Percentiles rank a stretch among this genome's conserved stretches.
Conservation (phyloP, 805 yeast species). For the Candida silvicultrix region DNA sequence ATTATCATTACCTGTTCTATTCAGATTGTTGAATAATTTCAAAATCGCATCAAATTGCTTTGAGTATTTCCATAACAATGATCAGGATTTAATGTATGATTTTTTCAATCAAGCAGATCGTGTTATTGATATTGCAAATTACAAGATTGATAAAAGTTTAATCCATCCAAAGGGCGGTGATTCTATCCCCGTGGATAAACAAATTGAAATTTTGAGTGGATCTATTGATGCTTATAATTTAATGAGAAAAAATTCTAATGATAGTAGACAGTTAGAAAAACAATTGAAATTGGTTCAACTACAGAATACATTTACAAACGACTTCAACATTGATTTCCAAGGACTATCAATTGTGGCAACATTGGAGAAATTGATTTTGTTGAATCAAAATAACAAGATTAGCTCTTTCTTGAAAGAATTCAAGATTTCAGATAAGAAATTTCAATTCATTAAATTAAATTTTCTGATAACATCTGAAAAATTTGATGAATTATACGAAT, state of each 20-base stretch:
- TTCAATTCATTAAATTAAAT: constrained; percentile 47
- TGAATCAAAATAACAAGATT: constrained; percentile 46
- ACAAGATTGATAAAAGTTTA: constrained; percentile 27
- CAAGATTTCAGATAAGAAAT: constrained; percentile 50
- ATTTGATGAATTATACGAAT: constrained; percentile 50
- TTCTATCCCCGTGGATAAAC: constrained; percentile 14
- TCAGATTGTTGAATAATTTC: constrained; percentile 50
- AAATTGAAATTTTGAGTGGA: constrained; percentile 21
- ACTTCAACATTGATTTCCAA: constrained; percentile 32
- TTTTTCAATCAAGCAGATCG: constrained; percentile 63
- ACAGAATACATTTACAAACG: constrained; percentile 39
- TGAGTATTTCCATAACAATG: constrained; percentile 27
- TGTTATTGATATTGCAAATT: constrained; percentile 37
- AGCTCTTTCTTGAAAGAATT: constrained; percentile 43
- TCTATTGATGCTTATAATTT: constrained; percentile 26
- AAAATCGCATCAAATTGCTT: constrained; percentile 30
- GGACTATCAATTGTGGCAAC: constrained; percentile 44
- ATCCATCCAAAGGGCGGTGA: constrained; percentile 3
- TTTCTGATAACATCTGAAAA: constrained; percentile 39
- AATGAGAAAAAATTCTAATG: constrained; percentile 27
- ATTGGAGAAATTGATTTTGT: constrained; percentile 34
- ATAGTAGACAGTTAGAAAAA: constrained; percentile 35
- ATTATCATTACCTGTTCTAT: constrained; percentile 60
- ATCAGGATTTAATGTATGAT: constrained; percentile 38
- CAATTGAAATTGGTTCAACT: constrained; percentile 35